Evolutionary conservation across 306 rosid species (phyloP).

Genomic region (Inga oerstediana): DNA sequence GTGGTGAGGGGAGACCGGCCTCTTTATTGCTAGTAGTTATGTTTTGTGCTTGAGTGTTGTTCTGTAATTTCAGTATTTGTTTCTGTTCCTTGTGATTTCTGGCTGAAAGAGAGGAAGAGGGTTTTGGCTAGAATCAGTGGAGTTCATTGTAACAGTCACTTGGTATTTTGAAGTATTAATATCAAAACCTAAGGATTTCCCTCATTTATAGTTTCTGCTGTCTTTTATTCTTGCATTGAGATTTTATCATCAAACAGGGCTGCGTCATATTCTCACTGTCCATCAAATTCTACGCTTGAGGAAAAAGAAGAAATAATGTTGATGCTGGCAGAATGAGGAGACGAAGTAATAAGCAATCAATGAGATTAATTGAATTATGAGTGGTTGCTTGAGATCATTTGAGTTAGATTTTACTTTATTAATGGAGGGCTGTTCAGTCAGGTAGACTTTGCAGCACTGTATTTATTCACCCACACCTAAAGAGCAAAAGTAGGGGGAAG

Average conservation of each 20-base stretch:
- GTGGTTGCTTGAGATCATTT: not conserved
- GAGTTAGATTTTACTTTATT: not conserved
- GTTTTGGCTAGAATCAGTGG: not conserved
- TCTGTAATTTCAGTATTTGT: not conserved
- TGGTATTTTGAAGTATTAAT: not conserved
- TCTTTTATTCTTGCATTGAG: not conserved
- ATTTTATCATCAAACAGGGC: not conserved
- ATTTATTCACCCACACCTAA: constrained; percentile 4
- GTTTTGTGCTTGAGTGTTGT: too few relatives aligned
- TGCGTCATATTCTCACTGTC: not conserved
- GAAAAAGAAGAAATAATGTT: not conserved
- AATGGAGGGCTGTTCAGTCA: not conserved
- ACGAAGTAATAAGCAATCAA: not conserved
- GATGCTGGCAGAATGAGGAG: not conserved
- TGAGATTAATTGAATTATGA: not conserved
- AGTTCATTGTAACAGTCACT: not conserved
- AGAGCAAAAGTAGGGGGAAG: not conserved
- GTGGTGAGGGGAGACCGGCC: not conserved
- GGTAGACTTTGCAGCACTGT: constrained; percentile 8
- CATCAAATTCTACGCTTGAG: not conserved
- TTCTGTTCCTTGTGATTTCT: not conserved
- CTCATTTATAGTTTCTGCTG: not conserved
- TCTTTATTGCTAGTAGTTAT: not conserved
- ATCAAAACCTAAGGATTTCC: not conserved
- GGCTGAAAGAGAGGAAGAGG: not conserved